phyloP scores from a whole-genome alignment of 2,329 filamentous ascomycete species.

The Fonsecaea monophora region DNA sequence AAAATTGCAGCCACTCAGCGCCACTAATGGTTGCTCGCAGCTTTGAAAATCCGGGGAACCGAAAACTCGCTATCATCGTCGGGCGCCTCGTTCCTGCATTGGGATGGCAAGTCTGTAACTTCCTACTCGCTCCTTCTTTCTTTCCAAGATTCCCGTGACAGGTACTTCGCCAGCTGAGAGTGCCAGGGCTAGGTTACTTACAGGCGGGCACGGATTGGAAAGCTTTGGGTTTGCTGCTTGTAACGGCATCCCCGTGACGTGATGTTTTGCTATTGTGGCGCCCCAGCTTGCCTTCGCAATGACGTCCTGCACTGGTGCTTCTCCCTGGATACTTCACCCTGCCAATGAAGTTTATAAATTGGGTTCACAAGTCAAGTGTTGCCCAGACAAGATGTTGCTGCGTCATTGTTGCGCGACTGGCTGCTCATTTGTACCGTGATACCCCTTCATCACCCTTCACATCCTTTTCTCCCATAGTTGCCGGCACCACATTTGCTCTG shows the following conservation, averaged over 20 bases:
- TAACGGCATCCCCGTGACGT: neutral
- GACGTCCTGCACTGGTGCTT: neutral
- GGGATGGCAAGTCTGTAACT: neutral
- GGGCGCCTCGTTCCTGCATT: slow-evolving; percentile 1
- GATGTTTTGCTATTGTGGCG: neutral
- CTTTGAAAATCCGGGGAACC: slow-evolving; percentile 1
- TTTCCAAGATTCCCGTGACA: neutral
- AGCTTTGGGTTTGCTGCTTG: neutral
- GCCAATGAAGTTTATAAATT: neutral
- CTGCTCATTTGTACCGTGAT: neutral
- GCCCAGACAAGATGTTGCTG: neutral
- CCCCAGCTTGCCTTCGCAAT: neutral
- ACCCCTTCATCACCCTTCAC: neutral
- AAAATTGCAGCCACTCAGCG: neutral
- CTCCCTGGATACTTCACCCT: neutral
- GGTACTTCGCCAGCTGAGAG: neutral
- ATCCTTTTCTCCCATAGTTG: neutral
- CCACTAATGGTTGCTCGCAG: neutral
- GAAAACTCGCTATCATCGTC: neutral
- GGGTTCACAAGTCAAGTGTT: neutral
- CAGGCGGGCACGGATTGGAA: neutral
- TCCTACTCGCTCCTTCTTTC: neutral
- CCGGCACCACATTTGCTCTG: neutral
- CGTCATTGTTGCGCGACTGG: neutral
- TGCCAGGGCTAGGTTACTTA: neutral